Evolutionary conservation across 345 rosid genomes (phyloP).

Genomic region (Arabis alpina): DNA sequence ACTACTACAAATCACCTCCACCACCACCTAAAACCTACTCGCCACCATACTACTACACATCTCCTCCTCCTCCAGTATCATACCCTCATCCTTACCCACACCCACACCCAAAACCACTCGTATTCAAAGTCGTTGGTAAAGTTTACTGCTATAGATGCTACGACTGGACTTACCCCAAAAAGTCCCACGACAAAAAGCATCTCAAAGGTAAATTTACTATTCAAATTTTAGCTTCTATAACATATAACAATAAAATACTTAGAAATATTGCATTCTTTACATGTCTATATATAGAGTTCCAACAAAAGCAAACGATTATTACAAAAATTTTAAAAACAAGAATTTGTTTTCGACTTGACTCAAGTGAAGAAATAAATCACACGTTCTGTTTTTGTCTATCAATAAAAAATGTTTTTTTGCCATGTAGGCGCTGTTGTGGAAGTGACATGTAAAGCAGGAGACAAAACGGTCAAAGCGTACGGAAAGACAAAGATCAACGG

Average conservation of each 20-base stretch:
- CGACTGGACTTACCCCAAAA: conserved; percentile 41
- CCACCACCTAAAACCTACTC: conserved; percentile 41
- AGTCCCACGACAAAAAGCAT: conserved; percentile 66
- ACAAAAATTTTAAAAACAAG: background rate
- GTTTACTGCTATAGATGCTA: conserved; percentile 41
- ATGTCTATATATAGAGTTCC: background rate
- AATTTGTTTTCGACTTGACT: background rate
- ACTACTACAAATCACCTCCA: conserved; percentile 50
- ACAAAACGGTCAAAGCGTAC: conserved; percentile 52
- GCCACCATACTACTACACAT: conserved; percentile 48
- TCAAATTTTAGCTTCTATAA: background rate
- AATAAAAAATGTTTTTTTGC: background rate
- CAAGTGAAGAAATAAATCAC: no score
- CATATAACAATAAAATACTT: background rate
- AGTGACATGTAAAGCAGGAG: conserved; percentile 60
- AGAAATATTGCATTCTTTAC: background rate
- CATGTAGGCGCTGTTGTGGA: conserved; percentile 66
- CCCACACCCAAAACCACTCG: conserved; percentile 49
- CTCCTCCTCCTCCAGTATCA: conserved; percentile 53
- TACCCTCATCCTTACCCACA: conserved; percentile 29
- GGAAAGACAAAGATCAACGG: conserved; percentile 68
- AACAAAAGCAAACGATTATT: conserved; percentile 7
- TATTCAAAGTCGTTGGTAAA: conserved; percentile 41
- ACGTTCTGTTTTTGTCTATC: no score
- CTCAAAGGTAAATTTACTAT: conserved; percentile 56